Evolutionary conservation across 2,329 filamentous ascomycete genomes (phyloP), one percentile per base, ranked within the genome.

Genomic region (Ophioceras dolichostomum): DNA sequence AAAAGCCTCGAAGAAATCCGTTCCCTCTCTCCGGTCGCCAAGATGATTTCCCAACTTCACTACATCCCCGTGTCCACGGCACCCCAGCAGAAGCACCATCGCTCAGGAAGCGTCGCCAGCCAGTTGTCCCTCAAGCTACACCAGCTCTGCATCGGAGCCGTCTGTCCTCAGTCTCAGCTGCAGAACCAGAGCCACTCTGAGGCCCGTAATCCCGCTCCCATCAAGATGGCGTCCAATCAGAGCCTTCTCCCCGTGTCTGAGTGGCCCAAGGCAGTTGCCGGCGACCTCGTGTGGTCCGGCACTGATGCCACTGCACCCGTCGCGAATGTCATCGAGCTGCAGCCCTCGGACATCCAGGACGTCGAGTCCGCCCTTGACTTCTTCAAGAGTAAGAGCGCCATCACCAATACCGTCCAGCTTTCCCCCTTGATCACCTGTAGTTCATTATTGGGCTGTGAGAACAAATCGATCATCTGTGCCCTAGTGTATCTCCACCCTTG

Each of bases 301-400:
- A n/a, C 34, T 12, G 34, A 20, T 16, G 26, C 34, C 10, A 27
- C 34, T 8, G 4, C 24, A 20, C 16, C 34, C 12, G 19, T 10
- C 10, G 16, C 26, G 12, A 22, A 41, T 31, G 41, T 39, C 38
- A 37, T 52, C 12, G 22, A 36, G 17, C 40, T 53, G n/a, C 34
- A 42, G 19, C 19, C 39, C 6, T 10, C 22, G 1, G 47, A 51
- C 21, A 24, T 48, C 17, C 24, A 30, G 1, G 45, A 51, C 24
- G 34, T 51, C 32, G 42, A 56, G 20, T 38, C 43, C 6, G 49
- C 47, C 24, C 45, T 59, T 2, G 39, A 39, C 10, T 37, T 31
- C 10, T 56, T 57, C 41, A 52, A 57, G 27, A 38, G 51, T 48
- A 29, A 47, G 34, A 20, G 17, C 14, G 26, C 2, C 2, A n/a